Conservation (phyloP, 345 rosid genomes). For the Brassica cretica region DNA sequence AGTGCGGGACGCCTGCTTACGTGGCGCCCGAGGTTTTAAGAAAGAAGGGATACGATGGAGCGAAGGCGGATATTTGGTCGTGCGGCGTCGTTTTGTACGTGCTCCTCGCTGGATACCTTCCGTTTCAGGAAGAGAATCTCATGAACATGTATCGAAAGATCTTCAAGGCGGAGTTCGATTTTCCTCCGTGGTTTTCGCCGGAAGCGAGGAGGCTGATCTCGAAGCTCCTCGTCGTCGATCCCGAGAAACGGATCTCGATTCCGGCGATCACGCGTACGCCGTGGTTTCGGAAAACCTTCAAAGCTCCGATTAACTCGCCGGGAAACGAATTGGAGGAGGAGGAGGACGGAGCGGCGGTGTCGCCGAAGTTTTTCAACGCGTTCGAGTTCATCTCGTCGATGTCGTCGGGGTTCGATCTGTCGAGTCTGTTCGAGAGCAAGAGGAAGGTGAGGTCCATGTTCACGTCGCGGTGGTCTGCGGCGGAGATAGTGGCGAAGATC, state of each 20-base stretch:
- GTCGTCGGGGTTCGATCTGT: slow-evolving; percentile 79
- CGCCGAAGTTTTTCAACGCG: slow-evolving; percentile 58
- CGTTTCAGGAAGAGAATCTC: slow-evolving; percentile 70
- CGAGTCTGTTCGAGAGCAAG: slow-evolving; percentile 64
- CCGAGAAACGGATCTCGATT: slow-evolving; percentile 55
- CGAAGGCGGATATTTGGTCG: slow-evolving; percentile 79
- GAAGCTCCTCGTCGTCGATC: slow-evolving; percentile 67
- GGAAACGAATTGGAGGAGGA: not conserved
- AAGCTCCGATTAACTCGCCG: slow-evolving; percentile 32
- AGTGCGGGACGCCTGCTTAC: slow-evolving; percentile 91
- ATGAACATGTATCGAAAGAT: slow-evolving; percentile 62
- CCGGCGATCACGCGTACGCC: slow-evolving; percentile 61
- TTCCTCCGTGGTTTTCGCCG: slow-evolving; percentile 66
- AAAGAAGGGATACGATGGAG: slow-evolving; percentile 82
- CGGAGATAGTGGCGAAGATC: slow-evolving; percentile 50
- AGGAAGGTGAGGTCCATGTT: slow-evolving; percentile 54
- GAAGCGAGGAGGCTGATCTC: slow-evolving; percentile 56
- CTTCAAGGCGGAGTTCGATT: slow-evolving; percentile 59
- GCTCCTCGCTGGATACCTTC: slow-evolving; percentile 62
- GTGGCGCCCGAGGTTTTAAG: slow-evolving; percentile 83
- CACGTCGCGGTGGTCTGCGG: slow-evolving; percentile 58
- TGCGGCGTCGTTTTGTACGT: slow-evolving; percentile 80
- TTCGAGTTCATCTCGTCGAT: slow-evolving; percentile 72
- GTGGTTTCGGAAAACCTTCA: slow-evolving; percentile 64
- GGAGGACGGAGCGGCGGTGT: not conserved